These are phyloP conservation scores for Suillus clintonianus DNA, from an alignment of 768 basidiomycete species.

Conservation along the genomic window DNA sequence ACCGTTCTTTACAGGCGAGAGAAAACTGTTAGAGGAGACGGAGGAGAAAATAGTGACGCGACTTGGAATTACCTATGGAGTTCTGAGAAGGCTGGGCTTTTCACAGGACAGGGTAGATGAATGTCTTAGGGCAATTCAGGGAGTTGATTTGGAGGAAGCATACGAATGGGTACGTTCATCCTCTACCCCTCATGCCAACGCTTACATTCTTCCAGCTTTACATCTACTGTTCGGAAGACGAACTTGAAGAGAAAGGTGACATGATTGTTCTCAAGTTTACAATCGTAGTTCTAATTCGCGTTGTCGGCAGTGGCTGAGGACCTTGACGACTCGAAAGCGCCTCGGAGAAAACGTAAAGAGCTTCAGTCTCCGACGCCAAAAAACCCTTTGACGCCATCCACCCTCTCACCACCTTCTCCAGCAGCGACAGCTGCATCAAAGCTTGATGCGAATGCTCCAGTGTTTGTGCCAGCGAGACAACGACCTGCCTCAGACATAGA, in stretches of 20 bases:
- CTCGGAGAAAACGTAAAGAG: constrained; percentile 9
- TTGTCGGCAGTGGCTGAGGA: constrained; percentile 2
- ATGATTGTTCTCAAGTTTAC: constrained; percentile 1
- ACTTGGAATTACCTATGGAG: constrained; percentile 80
- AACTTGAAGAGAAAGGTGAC: constrained; percentile 48
- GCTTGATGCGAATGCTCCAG: constrained; percentile 43
- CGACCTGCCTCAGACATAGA: constrained; percentile 13
- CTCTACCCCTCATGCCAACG: background rate
- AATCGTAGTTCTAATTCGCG: background rate
- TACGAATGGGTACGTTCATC: constrained; percentile 77
- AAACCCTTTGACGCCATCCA: constrained; percentile 7
- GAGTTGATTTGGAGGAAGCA: constrained; percentile 83
- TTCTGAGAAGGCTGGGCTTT: constrained; percentile 78
- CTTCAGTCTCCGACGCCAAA: constrained; percentile 1
- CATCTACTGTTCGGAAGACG: constrained; percentile 61
- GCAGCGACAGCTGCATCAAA: constrained; percentile 21
- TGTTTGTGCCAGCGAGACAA: constrained; percentile 36
- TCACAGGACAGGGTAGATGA: constrained; percentile 65
- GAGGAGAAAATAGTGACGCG: constrained; percentile 73
- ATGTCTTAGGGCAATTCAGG: constrained; percentile 65
- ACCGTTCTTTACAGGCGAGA: constrained; percentile 21
- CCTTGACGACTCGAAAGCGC: constrained; percentile 15
- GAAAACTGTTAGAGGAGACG: constrained; percentile 48
- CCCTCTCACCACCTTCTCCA: background rate
- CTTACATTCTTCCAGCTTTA: constrained; percentile 52